Evolutionary conservation across 192 early-diverging fungal genomes (phyloP), one percentile per base, ranked within the genome.

Genomic region (Obelidium mucronatum): DNA sequence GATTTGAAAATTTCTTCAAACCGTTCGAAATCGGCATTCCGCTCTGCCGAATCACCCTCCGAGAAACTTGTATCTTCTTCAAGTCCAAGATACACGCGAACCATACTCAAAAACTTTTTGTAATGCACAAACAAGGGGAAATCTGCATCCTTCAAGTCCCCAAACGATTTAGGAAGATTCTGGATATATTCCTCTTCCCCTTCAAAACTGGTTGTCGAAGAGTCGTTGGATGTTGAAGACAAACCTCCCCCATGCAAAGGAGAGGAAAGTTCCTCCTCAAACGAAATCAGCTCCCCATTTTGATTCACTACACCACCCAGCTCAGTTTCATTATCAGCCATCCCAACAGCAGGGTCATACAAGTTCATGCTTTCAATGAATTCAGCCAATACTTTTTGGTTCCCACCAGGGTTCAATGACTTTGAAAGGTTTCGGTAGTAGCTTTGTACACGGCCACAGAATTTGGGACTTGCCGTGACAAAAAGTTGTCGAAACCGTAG

Each of bases 401-500:
- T 31, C 0, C 66, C 66, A 13, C 66, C 66, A 19, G 44, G 40
- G 19, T 51, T 51, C n/a, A 68, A 24, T 15, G 40, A 42, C 48
- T 76, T 36, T 35, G 39, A 19, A 11, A 79, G 40, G 1, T 48
- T 42, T 71, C 30, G 26, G 40, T 71, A 79, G 37, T 79, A 79
- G 15, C 6, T 34, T 31, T 68, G 28, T 17, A 79, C 74, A n/a
- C 75, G 74, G n/a, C 30, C 37, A 42, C 78, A 79, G 39, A 79
- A 79, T 28, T 64, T 67, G 8, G 78, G 78, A 48, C 74, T 77
- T 1, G 78, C 78, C 8, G 78, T 79, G 3, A 79, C 66, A 75
- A 79, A 79, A 35, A 79, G 58, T 51, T 79, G 78, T 15, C 66
- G 75, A 6, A 79, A 68, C 24, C 56, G 31, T 6, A 59, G 28